These are phyloP conservation scores for Limonomyces culmigenus DNA, from an alignment of 1,284 basidiomycete genomes.

Conservation along the genomic window DNA sequence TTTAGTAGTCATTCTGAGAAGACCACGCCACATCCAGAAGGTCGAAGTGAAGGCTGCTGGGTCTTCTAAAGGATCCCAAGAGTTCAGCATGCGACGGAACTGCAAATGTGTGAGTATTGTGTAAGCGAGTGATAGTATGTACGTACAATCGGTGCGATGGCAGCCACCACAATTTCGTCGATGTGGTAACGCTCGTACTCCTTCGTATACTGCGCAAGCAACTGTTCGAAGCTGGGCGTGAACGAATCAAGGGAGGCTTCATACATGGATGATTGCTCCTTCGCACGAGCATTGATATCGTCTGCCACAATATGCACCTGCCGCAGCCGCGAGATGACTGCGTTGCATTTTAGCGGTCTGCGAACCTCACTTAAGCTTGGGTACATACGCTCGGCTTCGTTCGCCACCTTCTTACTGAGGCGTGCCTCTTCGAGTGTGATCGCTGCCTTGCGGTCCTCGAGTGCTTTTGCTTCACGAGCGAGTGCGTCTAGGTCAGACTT, in stretches of 20 bases:
- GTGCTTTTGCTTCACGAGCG: slow-evolving; percentile 73
- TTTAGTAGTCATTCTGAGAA: slow-evolving; percentile 32
- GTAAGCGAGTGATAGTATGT: background rate
- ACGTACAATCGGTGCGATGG: slow-evolving; percentile 64
- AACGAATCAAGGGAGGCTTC: slow-evolving; percentile 60
- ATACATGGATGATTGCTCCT: slow-evolving; percentile 41
- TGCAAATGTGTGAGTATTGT: slow-evolving; percentile 7
- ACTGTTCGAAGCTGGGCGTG: slow-evolving; percentile 49
- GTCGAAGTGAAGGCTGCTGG: slow-evolving; percentile 43
- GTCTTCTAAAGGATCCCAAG: slow-evolving; percentile 61
- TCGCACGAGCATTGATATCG: slow-evolving; percentile 48
- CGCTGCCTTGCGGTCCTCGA: slow-evolving; percentile 68
- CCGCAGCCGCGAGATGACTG: slow-evolving; percentile 65
- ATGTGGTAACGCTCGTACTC: slow-evolving; percentile 72
- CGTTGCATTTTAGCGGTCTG: slow-evolving; percentile 1
- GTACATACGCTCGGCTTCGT: slow-evolving; percentile 57
- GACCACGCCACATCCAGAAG: slow-evolving; percentile 55
- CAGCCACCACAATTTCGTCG: slow-evolving; percentile 87
- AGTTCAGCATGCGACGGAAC: slow-evolving; percentile 45
- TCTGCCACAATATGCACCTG: slow-evolving; percentile 58
- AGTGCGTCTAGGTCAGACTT: slow-evolving; percentile 76
- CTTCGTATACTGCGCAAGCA: slow-evolving; percentile 51
- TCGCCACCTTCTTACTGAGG: slow-evolving; percentile 46
- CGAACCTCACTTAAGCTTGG: slow-evolving; percentile 1
- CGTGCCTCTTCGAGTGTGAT: slow-evolving; percentile 56